A percentile compares a stretch with the other conserved stretches of the same genome.
These are phyloP conservation scores for Boehmeria nivea DNA, from an alignment of 306 rosid species.

Conservation along the genomic window DNA sequence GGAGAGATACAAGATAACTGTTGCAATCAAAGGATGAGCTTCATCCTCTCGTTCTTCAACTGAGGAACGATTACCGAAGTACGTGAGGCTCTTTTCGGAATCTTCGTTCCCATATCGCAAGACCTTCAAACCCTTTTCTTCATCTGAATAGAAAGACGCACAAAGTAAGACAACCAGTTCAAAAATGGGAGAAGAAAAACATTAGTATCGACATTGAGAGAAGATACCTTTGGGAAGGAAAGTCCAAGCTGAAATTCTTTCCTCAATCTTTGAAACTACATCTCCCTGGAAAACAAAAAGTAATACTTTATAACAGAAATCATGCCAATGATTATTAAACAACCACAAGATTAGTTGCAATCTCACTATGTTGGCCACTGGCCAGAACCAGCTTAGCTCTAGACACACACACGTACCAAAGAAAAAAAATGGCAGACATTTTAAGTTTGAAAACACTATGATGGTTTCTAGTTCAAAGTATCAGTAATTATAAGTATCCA, in stretches of 20 bases:
- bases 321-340: too few relatives aligned
- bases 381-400: too few relatives aligned
- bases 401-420: too few relatives aligned
- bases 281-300: conserved; percentile 51
- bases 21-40: conserved; percentile 49
- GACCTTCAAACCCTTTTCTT: conserved; percentile 53
- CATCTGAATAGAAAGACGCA: conserved; percentile 38
- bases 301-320: not conserved
- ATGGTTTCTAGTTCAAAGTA: not conserved
- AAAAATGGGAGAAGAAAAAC: not conserved
- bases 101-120: conserved; percentile 38
- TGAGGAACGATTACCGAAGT: conserved; percentile 38
- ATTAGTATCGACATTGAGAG: conserved; percentile 4
- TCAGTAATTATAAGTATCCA: not conserved
- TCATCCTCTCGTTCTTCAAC: conserved; percentile 30
- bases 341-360: too few relatives aligned
- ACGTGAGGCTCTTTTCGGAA: conserved; percentile 24
- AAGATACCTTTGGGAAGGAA: conserved; percentile 81
- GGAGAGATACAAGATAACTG: conserved; percentile 73
- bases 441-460: too few relatives aligned
- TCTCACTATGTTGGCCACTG: too few relatives aligned
- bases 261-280: conserved; percentile 62
- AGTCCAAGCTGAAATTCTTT: conserved; percentile 76
- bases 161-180: not conserved
- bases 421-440: too few relatives aligned